Percentiles rank a stretch among this genome's conserved stretches.
phyloP scores from a whole-genome alignment of 768 basidiomycete species.

The Pulveroboletus ravenelii region DNA sequence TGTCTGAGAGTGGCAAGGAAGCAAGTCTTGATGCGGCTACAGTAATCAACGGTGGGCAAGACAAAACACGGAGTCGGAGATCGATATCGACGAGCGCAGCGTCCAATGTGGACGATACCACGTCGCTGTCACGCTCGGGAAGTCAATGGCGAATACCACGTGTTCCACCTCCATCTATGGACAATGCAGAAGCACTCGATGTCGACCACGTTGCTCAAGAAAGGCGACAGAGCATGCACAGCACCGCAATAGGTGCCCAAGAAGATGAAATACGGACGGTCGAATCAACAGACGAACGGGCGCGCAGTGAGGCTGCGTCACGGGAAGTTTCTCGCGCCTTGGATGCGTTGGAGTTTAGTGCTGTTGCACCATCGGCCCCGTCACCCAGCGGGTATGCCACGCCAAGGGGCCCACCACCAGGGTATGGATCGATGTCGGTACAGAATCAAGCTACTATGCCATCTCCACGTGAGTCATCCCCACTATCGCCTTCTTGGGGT shows the following conservation, averaged over 20 bases:
- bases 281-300: conserved; percentile 43
- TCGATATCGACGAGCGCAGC: conserved; percentile 6
- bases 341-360: conserved; percentile 47
- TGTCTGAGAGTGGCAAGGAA: conserved; percentile 6
- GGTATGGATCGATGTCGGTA: background rate
- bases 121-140: conserved; percentile 10
- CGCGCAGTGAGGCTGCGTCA: conserved; percentile 63
- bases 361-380: conserved; percentile 16
- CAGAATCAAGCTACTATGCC: conserved; percentile 1
- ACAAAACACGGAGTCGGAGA: conserved; percentile 1
- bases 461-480: background rate
- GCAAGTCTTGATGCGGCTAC: background rate
- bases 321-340: conserved; percentile 63
- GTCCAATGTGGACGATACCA: background rate
- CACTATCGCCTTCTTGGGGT: background rate
- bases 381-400: conserved; percentile 14
- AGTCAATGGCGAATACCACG: conserved; percentile 29
- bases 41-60: background rate
- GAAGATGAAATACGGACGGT: conserved; percentile 25
- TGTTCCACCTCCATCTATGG: conserved; percentile 38
- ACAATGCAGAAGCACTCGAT: conserved; percentile 20
- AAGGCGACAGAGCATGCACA: conserved; percentile 3
- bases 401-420: conserved; percentile 11
- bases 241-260: background rate
- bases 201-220: background rate